Evolutionary conservation across 495 filamentous ascomycete species (phyloP), one percentile per base, ranked within the genome.

Genomic region (Neurospora sp.): DNA sequence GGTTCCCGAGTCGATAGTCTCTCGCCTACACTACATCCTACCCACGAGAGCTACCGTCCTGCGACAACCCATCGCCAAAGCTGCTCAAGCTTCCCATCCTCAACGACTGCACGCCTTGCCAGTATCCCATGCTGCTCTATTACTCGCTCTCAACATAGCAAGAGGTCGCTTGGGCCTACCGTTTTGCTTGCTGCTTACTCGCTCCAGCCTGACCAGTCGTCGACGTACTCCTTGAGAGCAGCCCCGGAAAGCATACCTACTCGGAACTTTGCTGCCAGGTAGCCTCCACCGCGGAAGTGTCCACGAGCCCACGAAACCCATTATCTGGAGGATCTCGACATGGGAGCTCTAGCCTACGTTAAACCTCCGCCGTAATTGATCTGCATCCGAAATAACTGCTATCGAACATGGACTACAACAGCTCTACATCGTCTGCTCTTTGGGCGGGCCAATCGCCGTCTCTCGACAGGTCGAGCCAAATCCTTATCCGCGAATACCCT

Each of bases 401-500:
- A 65, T 18, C 53, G 11, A 65, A 71, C 31, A 79, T 83, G 80
- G 80, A 81, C 41, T 74, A 74, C 74, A 75, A n/a, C 69, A 71
- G 46, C 18, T 48, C 71, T 38, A 71, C 79, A 14, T 73, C 77
- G 14, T 70, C 80, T 22, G 71, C 76, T 20, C 70, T 78, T 31
- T 81, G 79, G 79, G 71, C 73, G 38, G 77, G 80, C 31, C 81
- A 80, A 71, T 68, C 79, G 53, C 81, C 81, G 35, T 79, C 84
- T 41, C 74, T 78, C 65, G 85, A 86, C 61, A 84, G 82, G 73
- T 84, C 85, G 8, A 84, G 84, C 77, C 83, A 84, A 73, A 80
- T 93, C 65, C 85, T 91, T 59, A 83, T 93, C 70, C 88, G 91
- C 77, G 93, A 97, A 77, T 88, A 92, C 78, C 93, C 94, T 76